Evolutionary conservation across 768 basidiomycete genomes (phyloP), one percentile per base, ranked within the genome.

Genomic region (Hortiboletus campestris): DNA sequence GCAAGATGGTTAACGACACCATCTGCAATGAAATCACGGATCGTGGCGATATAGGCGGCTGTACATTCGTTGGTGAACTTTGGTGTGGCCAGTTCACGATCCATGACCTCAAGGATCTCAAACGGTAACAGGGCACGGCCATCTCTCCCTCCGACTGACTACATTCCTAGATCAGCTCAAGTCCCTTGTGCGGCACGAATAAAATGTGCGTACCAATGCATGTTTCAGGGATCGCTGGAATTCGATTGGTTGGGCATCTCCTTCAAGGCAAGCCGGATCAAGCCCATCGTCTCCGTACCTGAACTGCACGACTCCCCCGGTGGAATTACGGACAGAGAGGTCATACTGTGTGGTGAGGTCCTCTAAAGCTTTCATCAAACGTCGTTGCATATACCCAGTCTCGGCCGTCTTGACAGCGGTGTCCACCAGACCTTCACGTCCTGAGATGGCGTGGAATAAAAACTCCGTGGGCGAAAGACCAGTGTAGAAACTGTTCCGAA

Each of bases 341-440:
- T 99, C 97, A 69, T 99, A 99, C 54, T 96, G 93, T 0, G 91
- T 93, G 3, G 92, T 94, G 36, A 99, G 76, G 75, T 99, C 97
- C 68, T 99, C 97, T 61, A 99, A 74, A 3, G 96, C 96, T 71
- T 99, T 99, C 97, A 99, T 98, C 58, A 99, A 73, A 53, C 97
- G 91, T 47, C 97, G 85, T 67, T 96, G 94, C 96, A 99, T 99
- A 76, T 99, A 99, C 40, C 97, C 97, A 2, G 97, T 99, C 73
- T 99, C 97, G 14, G 97, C 97, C 0, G 97, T 99, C 76, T 99
- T 99, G 74, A 99, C 97, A 25, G 97, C 97, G 0, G 97, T 99
- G 75, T 99, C 97, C 66, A 99, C 96, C 49, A 99, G 75, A 74
- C 97, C 97, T 76, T 98, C 97, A 65, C 97, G 88, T 55, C 97